Base-by-base conservation (phyloP, 176 grass and related monocot genomes). In the Bromus sterilis region DNA sequence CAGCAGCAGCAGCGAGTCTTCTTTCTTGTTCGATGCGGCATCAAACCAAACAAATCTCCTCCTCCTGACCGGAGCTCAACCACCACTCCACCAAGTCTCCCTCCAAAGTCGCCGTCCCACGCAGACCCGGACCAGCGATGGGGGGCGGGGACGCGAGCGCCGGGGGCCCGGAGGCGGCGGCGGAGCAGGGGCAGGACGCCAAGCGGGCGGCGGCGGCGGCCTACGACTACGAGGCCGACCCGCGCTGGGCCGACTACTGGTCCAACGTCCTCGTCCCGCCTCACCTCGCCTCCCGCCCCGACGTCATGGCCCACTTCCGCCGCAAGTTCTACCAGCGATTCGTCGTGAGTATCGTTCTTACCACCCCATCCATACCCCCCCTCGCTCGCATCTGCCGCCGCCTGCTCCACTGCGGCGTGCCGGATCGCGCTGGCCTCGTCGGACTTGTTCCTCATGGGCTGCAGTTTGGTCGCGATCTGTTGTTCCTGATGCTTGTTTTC, bases 311-410 rank as follows among this genome's bases (percentile, higher is more conserved):
- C 48, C 88, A 94, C 88, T 98, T 46, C 81, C 94, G 91, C 86
- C 90, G 95, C 95, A 94, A 94, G 90, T 94, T 98, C 90, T 94
- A 94, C 90, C 90, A 93, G 39, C 70, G 92, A 9, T 89, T 51
- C 77, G 79, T 94, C 57, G 89, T 94, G 48, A 51, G 57, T 12
- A 4, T 0, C 37, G 0, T n/a, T n/a, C n/a, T n/a, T n/a, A n/a
- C 35, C 25, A 3, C 4, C 24, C 0, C n/a, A 23, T 18, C 26
- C 33, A n/a, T n/a, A n/a, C 10, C 6, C 39, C 7, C 14, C 8
- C 0, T 13, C 30, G 4, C 18, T 8, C 6, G 62, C 4, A 53
- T 53, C 49, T 53, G 49, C 49, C 49, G 49, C 48, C 0, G 48
- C 18, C 48, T 7, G 6, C 18, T 16, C 16, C 20, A 2, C 48